Conservation (phyloP, 768 basidiomycete genomes). For the Termitomyces sp. region DNA sequence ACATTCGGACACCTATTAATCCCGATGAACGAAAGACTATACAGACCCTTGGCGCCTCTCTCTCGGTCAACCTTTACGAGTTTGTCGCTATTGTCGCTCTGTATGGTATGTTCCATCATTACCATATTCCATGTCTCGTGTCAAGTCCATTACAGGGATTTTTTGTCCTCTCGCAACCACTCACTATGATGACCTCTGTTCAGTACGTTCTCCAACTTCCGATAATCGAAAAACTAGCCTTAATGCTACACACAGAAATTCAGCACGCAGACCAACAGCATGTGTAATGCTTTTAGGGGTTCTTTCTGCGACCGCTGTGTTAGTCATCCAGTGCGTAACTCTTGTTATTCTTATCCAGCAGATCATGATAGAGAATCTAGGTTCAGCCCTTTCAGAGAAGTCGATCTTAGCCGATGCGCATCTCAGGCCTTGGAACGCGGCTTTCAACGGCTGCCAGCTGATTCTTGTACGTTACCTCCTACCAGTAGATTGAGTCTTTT, state of each 20-base stretch:
- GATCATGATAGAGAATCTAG: neutral
- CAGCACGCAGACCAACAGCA: neutral
- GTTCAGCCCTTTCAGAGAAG: neutral
- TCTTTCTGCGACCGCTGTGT: neutral
- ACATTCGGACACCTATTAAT: too few species aligned
- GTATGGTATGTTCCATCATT: neutral
- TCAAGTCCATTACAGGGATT: too few species aligned
- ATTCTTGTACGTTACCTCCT: neutral
- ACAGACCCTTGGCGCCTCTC: neutral
- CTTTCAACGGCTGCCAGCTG: neutral
- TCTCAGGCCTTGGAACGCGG: neutral
- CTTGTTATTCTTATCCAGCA: neutral
- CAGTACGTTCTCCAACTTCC: neutral
- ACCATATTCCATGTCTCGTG: rapidly evolving
- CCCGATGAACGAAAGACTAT: neutral
- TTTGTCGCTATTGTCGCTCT: neutral
- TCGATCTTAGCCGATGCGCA: neutral
- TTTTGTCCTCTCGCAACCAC: neutral
- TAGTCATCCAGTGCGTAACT: too few species aligned
- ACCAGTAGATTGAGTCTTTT: neutral
- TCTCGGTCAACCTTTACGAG: neutral
- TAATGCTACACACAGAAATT: neutral
- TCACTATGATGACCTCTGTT: too few species aligned
- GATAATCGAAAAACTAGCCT: neutral
- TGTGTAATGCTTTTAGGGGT: neutral